Evolutionary conservation across 495 filamentous ascomycete genomes (phyloP), one percentile per base, ranked within the genome.

Genomic region (Penicillium lagena): DNA sequence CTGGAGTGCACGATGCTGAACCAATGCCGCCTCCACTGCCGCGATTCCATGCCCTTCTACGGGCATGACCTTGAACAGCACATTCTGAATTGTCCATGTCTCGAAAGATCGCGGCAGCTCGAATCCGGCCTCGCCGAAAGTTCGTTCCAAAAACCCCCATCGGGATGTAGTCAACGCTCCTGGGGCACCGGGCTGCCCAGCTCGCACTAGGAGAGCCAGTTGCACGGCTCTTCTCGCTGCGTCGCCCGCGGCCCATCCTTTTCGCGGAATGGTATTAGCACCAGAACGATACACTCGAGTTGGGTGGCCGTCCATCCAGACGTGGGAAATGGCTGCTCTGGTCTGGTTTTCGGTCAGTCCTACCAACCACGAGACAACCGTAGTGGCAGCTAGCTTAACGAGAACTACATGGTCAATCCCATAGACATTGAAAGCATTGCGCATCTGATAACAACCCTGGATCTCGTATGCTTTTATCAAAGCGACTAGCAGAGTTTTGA

Each of bases 401-500:
- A 75, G 54, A 12, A 77, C 60, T 0, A 59, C 59, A 55, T 75
- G 72, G 49, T 77, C 72, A 0, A 76, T 49, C 0, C 73, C 72
- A 15, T 51, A 39, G 0, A 30, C 33, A 41, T 75, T 73, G 43
- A 72, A 68, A 6, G 68, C 50, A 30, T 73, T 73, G 2, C 41
- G 32, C 3, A 67, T 51, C 12, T 66, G 69, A 35, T 67, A 62
- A 35, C 40, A 51, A n/a, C 71, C 72, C 35, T 76, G 71, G 35
- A 76, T 68, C 43, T 76, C 71, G 39, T 74, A 73, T 1, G 69
- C 63, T 47, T 75, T 75, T 45, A 73, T 67, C 35, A 66, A 33
- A 7, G 61, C 64, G 7, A 40, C 37, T 9, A 72, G 48, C 1
- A 76, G 39, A 7, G 60, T 61, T n/a, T 55, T 45, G 40, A 68